phyloP scores from a whole-genome alignment of 1,139 yeast genomes.

The Hanseniaspora sp. region DNA sequence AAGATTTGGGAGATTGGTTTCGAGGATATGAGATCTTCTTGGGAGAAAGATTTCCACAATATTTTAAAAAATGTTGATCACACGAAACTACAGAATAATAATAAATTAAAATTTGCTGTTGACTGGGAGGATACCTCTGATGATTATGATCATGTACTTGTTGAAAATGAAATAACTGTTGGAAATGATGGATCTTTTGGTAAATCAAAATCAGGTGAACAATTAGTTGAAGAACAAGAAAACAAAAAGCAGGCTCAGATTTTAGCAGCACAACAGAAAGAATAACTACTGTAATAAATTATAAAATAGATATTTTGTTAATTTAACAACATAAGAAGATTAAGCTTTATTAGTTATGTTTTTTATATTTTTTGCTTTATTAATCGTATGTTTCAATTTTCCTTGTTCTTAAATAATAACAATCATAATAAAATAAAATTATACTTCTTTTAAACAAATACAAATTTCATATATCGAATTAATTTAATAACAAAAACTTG shows the following conservation, averaged over 20 bases:
- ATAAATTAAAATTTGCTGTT: constrained; percentile 38
- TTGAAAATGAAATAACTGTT: constrained; percentile 8
- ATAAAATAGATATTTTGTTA: too few relatives aligned
- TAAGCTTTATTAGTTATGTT: too few relatives aligned
- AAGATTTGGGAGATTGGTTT: constrained; percentile 69
- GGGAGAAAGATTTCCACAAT: constrained; percentile 56
- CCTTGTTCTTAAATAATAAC: too few relatives aligned
- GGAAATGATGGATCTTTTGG: constrained; percentile 14
- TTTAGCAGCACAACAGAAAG: background rate
- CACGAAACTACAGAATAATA: constrained; percentile 26
- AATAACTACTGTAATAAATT: too few relatives aligned
- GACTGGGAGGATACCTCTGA: constrained; percentile 60
- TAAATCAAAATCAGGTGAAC: background rate
- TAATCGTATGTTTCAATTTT: too few relatives aligned
- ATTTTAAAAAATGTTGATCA: constrained; percentile 65
- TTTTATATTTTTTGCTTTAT: too few relatives aligned
- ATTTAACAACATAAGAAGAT: too few relatives aligned
- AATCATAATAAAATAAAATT: too few relatives aligned
- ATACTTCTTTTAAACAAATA: too few relatives aligned
- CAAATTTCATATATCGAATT: too few relatives aligned
- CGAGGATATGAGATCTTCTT: constrained; percentile 55
- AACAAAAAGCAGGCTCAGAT: background rate
- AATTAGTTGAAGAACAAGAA: background rate
- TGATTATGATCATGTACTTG: constrained; percentile 20
- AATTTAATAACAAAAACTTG: too few relatives aligned